Conservation (phyloP, 768 basidiomycete genomes). For the Leccinum subgranulosum region DNA sequence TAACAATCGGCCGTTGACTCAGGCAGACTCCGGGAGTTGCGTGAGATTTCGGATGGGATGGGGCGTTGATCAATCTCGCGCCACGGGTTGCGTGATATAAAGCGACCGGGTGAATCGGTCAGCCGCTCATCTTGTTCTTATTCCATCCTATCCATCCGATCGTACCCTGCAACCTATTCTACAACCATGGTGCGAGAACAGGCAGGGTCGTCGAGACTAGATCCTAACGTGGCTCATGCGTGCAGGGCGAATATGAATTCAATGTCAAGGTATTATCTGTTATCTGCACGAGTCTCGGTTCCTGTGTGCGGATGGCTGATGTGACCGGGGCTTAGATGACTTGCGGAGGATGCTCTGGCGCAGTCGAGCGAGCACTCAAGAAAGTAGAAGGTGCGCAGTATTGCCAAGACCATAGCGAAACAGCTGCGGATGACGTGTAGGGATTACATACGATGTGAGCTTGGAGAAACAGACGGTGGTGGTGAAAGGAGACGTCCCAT, state of each 20-base stretch:
- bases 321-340: constrained; percentile 60
- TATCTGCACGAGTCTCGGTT: not conserved
- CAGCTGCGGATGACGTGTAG: not conserved
- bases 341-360: constrained; percentile 83
- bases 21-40: not conserved
- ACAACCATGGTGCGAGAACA: constrained; percentile 21
- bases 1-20: no score
- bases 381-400: constrained; percentile 46
- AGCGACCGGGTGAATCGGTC: not conserved
- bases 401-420: not conserved
- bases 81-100: not conserved
- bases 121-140: not conserved
- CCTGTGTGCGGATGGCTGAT: not conserved
- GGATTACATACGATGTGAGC: constrained; percentile 50
- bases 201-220: not conserved
- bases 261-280: constrained; percentile 70
- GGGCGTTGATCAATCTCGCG: no score
- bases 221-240: constrained; percentile 3
- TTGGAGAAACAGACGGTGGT: constrained; percentile 71
- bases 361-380: constrained; percentile 68
- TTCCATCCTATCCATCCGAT: not conserved
- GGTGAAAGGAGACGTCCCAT: constrained; percentile 57
- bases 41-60: no score
- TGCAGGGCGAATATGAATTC: constrained; percentile 56
- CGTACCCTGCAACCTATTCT: constrained; percentile 1